Evolutionary conservation across 768 basidiomycete genomes (phyloP), one percentile per base, ranked within the genome.

Genomic region (Pleurotus platypus): DNA sequence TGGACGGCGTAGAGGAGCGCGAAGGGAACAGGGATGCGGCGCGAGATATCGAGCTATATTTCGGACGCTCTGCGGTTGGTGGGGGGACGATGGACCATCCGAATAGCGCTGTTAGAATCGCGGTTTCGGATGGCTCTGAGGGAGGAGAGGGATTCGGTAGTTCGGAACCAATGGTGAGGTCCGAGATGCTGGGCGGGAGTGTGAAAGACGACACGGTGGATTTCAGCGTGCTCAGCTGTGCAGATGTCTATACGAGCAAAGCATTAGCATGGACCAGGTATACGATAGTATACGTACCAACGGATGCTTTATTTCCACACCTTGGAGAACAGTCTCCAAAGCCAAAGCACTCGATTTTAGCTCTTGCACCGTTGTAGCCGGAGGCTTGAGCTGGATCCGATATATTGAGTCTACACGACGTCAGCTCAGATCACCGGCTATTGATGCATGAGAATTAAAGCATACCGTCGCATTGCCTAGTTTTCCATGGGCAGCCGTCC

Each of bases 401-500:
- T 91, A 91, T 54, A 92, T 84, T 0, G 85, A 84, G 46, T 79
- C 89, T 80, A 39, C 2, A 20, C n/a, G 18, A 35, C 3, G 13
- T 5, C 63, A 27, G 30, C 30, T 35, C 30, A 35, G 30, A 35
- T 35, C 30, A 35, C 30, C 30, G 30, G 30, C 30, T 35, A 35
- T 35, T 35, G 2, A 35, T 2, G 30, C 30, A 35, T 35, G 30
- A 11, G 30, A 35, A 35, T 35, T 4, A 0, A 30, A 37, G 68
- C 83, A 60, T 64, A 93, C 91, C 72, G 68, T 92, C 89, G 62
- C 91, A 92, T 66, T 93, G 92, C 56, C 83, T 80, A 49, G 78
- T 75, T 67, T 82, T 89, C 92, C 92, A 94, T 2, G 92, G 91
- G 65, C 92, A 94, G 0, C 89, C 88, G 46, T 84, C 78, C 68